Evolutionary conservation across 371 early-diverging fungal species (phyloP), one percentile per base, ranked within the genome.

Genomic region (Mortierella polycephala): DNA sequence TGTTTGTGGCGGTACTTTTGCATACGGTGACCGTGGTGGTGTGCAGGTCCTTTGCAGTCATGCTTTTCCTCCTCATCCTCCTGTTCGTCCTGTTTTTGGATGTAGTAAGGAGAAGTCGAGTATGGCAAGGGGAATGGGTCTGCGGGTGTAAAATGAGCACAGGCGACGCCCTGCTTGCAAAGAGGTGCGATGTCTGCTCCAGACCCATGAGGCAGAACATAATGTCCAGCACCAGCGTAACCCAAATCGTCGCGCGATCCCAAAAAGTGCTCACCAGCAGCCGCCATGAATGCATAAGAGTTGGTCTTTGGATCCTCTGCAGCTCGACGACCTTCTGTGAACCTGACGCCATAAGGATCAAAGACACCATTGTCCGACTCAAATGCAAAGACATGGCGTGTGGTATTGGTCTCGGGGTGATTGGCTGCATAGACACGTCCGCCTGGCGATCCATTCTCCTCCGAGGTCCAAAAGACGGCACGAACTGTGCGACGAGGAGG

Each of bases 341-440:
- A 80, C 9, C 47, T 23, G 66, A 89, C 74, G 5, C 87, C 88
- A 71, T 83, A 84, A 18, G 89, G 89, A 20, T 85, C 83, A 67
- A 88, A 85, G 44, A 85, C 83, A 49, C 88, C 88, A 49, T 67
- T 80, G 50, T 87, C 89, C 55, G 86, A 85, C 62, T 88, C 89
- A 30, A 87, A 70, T 8, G 88, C 87, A 75, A 88, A 84, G 18
- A 71, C 67, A 52, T 88, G 87, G 13, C 83, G 67, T 11, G 62
- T 65, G 37, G 84, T 71, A 21, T 77, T 74, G 50, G 73, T 74
- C 55, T 74, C 72, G 13, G 71, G 70, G 60, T 88, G 85, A 52
- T 69, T 62, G 49, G 75, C 76, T 39, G 79, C 81, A 68, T 89
- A 89, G 16, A 83, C 88, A 14, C 80, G 57, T 39, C 83, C 82